Evolutionary conservation across 257 asterid species (phyloP).

Genomic region (Avicennia marina): DNA sequence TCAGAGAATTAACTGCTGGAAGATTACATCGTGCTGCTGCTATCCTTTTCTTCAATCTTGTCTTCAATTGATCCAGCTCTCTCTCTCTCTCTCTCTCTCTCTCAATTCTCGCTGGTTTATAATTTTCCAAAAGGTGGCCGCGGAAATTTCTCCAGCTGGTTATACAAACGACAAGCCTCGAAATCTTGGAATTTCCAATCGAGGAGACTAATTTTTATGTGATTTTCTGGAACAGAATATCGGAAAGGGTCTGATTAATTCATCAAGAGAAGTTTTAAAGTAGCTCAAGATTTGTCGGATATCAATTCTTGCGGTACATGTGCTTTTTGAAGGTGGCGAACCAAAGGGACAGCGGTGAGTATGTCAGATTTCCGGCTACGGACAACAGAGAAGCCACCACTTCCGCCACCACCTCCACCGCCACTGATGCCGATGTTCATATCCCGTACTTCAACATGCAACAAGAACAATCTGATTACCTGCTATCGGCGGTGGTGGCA

Average conservation of each 20-base stretch:
- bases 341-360: conserved; percentile 38
- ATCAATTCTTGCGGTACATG: conserved; percentile 22
- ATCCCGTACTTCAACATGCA: conserved; percentile 25
- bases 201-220: no score
- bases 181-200: background rate
- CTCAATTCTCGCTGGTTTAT: no score
- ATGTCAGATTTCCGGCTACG: conserved; percentile 31
- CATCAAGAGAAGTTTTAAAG: background rate
- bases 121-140: no score
- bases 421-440: background rate
- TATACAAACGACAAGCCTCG: no score
- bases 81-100: background rate
- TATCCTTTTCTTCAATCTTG: conserved; percentile 7
- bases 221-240: no score
- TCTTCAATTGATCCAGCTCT: background rate
- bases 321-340: conserved; percentile 70
- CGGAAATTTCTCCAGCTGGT: no score
- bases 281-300: background rate
- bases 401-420: conserved; percentile 11
- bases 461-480: conserved; percentile 34
- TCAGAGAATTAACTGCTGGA: conserved; percentile 10
- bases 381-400: conserved; percentile 14
- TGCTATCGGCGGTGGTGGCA: conserved; percentile 33
- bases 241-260: background rate
- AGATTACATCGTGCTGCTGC: conserved; percentile 16